Evolutionary conservation across 805 yeast genomes (phyloP), one percentile per base, ranked within the genome.

Genomic region (Monosporozyma aquatica): DNA sequence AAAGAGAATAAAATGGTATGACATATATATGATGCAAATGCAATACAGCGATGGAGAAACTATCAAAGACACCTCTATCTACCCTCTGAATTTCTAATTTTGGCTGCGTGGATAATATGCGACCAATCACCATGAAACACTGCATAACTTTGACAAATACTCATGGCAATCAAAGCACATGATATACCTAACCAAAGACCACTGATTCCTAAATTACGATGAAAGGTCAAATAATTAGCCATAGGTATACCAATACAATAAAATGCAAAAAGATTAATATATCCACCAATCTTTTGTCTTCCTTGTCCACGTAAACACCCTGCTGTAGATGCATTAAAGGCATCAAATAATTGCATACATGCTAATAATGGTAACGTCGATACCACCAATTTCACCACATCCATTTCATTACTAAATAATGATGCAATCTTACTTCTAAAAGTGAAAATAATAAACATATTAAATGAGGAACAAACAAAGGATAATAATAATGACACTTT

Each of bases 251-350:
- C 86, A 25, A 80, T 58, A 35, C 75, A 63, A 50, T 80, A 56
- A 18, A 62, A 61, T 25, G 63, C 61, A 37, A 60, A 50, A 32
- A 52, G 48, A 25, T 53, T 61, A 44, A 65, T 66, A 51, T 56
- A 53, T 6, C 70, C 70, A 35, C 70, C 66, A 25, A 61, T 55
- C 41, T 57, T 59, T 48, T 59, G 65, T 47, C 61, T 75, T 13
- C 90, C 90, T 63, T 82, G 89, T 5, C 90, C 90, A 56, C 92
- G 71, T 42, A 83, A 65, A 46, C 85, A 71, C 13, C 90, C 90
- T 13, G 86, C 87, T 1, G 83, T 74, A 38, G 80, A 77, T 13
- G 86, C 83, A 48, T 80, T 75, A 53, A 78, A 62, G 9, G 80
- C 79, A 59, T 83, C 92, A 42, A 75, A 74, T 21, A 83, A 62